Evolutionary conservation across 495 filamentous ascomycete species (phyloP).

Genomic region (Annulohypoxylon maeteangense): DNA sequence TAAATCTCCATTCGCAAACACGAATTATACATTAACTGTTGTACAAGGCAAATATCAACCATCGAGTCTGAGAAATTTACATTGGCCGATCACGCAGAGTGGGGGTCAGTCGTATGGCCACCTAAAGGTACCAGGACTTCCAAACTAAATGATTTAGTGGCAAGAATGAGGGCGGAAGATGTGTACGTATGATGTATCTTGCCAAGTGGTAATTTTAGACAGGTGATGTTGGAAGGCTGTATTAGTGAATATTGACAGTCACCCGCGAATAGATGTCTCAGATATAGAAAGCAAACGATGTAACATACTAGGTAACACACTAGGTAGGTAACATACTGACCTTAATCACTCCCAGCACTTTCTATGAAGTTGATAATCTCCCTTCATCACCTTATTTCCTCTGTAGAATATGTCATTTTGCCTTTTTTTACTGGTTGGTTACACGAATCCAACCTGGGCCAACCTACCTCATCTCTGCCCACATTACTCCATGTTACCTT

Average conservation of each 20-base stretch:
- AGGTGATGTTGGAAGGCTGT: neutral
- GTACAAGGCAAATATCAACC: neutral
- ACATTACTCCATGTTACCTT: neutral
- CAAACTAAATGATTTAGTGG: neutral
- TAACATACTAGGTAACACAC: neutral
- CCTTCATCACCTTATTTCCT: neutral
- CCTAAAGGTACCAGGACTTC: too few relatives aligned
- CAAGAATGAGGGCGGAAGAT: neutral
- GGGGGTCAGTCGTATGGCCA: neutral
- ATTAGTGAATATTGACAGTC: neutral
- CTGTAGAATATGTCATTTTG: neutral
- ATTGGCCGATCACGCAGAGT: neutral
- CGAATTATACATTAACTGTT: too few relatives aligned
- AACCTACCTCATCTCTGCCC: neutral
- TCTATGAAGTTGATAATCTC: neutral
- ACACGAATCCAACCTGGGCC: neutral
- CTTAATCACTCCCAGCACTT: neutral
- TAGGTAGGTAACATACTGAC: neutral
- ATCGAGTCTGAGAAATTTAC: neutral
- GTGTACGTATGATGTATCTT: neutral
- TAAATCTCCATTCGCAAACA: too few relatives aligned
- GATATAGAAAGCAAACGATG: neutral
- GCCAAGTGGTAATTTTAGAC: neutral
- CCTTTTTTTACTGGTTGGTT: constrained; percentile 16
- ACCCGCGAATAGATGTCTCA: neutral